Evolutionary conservation across 495 filamentous ascomycete genomes (phyloP).

Genomic region (Neurospora sp.): DNA sequence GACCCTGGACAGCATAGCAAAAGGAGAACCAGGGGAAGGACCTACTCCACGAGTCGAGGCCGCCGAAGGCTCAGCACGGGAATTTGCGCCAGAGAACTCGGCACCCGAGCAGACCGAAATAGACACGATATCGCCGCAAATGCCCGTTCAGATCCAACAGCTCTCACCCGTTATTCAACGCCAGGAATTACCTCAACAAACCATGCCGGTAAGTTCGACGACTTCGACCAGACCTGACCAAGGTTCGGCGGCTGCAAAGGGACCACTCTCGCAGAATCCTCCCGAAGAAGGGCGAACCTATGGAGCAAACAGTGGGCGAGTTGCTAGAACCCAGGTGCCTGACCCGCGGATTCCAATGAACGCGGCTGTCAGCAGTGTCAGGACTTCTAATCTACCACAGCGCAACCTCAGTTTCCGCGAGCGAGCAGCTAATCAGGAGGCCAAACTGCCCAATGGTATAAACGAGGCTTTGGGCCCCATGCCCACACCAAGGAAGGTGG

Average conservation of each 20-base stretch:
- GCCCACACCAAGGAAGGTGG: not conserved
- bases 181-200: not conserved
- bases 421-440: conserved; percentile 31
- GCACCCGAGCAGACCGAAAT: conserved; percentile 6
- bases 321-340: conserved; percentile 16
- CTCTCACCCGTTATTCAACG: conserved; percentile 5
- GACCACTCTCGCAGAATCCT: conserved; percentile 26
- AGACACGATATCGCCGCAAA: conserved; percentile 12
- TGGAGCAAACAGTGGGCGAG: conserved; percentile 12
- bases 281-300: conserved; percentile 25
- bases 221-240: conserved; percentile 13
- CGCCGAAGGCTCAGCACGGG: conserved; percentile 49
- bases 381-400: conserved; percentile 27
- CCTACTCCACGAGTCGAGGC: conserved; percentile 56
- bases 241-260: conserved; percentile 6
- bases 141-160: conserved; percentile 11
- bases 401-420: conserved; percentile 43
- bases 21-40: conserved; percentile 70
- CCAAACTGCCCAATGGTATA: conserved; percentile 18
- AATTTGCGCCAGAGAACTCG: conserved; percentile 26
- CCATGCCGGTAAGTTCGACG: conserved; percentile 4
- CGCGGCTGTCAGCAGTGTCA: conserved; percentile 8
- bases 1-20: conserved; percentile 72
- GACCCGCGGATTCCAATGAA: conserved; percentile 19
- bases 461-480: conserved; percentile 6